These are phyloP conservation scores for Cryptococcus sp. DNA, from an alignment of 1,284 basidiomycete genomes.

Conservation along the genomic window DNA sequence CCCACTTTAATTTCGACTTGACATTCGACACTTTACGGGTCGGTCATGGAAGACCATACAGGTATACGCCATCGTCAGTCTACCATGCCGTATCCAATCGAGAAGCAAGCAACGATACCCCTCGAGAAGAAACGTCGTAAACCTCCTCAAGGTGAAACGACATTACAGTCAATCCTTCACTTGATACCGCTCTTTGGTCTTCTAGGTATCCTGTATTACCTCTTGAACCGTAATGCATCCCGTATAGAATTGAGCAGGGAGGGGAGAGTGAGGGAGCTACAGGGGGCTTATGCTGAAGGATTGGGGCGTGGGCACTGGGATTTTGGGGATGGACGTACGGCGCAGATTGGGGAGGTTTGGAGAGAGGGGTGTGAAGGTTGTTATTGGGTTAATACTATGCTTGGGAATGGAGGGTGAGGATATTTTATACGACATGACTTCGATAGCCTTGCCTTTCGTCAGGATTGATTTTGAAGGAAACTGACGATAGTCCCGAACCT, in stretches of 20 bases:
- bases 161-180: neutral
- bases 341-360: conserved; percentile 12
- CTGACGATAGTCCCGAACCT: conserved; percentile 24
- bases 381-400: conserved; percentile 35
- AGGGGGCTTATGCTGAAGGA: neutral
- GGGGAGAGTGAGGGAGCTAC: conserved; percentile 1
- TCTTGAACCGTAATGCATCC: neutral
- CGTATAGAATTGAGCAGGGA: neutral
- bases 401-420: conserved; percentile 40
- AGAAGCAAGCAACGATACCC: no score
- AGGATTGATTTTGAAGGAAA: neutral
- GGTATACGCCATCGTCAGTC: no score
- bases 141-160: neutral
- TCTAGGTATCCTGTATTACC: neutral
- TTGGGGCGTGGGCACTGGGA: conserved; percentile 24
- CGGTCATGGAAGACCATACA: no score
- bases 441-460: neutral
- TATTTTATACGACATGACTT: no score
- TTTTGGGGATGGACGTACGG: conserved; percentile 35
- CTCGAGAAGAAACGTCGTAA: no score
- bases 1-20: no score
- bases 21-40: no score
- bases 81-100: no score
- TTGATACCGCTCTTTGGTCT: neutral
- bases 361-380: conserved; percentile 15